Evolutionary conservation across 306 rosid species (phyloP).

Genomic region (Cucurbita argyrosperma): DNA sequence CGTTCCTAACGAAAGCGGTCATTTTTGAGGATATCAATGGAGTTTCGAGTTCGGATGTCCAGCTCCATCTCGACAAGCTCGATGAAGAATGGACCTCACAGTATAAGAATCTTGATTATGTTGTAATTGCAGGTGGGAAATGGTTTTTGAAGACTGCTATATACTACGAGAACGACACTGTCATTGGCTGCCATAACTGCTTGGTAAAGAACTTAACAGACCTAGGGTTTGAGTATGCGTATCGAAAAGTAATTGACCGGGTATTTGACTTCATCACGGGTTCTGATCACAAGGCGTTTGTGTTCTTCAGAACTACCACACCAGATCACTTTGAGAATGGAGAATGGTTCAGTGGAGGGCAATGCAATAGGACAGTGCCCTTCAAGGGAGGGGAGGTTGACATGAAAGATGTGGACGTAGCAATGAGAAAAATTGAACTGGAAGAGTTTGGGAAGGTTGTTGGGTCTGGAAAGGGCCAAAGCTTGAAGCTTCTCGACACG

Average conservation of each 20-base stretch:
- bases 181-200: constrained; percentile 57
- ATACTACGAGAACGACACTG: constrained; percentile 39
- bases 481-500: constrained; percentile 47
- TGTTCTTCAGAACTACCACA: constrained; percentile 54
- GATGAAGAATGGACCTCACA: constrained; percentile 45
- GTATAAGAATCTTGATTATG: constrained; percentile 29
- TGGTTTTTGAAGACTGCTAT: constrained; percentile 73
- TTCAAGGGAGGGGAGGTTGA: constrained; percentile 36
- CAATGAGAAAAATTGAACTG: constrained; percentile 46
- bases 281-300: constrained; percentile 27
- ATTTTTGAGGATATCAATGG: constrained; percentile 61
- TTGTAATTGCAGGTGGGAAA: constrained; percentile 49
- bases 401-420: constrained; percentile 20
- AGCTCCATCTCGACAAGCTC: constrained; percentile 46
- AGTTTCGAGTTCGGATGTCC: constrained; percentile 45
- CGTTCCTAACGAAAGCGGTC: constrained; percentile 62
- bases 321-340: constrained; percentile 85
- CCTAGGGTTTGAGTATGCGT: constrained; percentile 38
- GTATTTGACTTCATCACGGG: constrained; percentile 23
- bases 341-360: constrained; percentile 80
- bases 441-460: constrained; percentile 34
- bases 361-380: constrained; percentile 66
- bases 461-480: constrained; percentile 14
- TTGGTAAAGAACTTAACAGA: constrained; percentile 47
- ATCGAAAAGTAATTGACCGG: constrained; percentile 34